These are phyloP conservation scores for Symbiodinium natans DNA, from an alignment of 73 alveolate species.

Conservation along the genomic window DNA sequence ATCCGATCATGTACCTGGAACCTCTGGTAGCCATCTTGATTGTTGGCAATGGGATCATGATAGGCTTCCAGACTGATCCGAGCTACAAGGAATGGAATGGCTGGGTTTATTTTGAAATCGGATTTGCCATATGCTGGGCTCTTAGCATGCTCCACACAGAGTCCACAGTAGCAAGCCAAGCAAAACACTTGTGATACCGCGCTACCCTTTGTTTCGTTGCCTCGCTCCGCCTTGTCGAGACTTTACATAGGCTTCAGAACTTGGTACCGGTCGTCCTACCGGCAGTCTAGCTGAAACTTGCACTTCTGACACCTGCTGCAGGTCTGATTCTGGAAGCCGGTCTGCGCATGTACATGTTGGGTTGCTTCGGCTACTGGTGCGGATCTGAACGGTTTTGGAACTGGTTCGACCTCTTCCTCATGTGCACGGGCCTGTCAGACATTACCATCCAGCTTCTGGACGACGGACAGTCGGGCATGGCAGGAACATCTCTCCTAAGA, in stretches of 20 bases:
- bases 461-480: neutral
- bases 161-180: too few species aligned
- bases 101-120: constrained; percentile 30
- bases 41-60: constrained; percentile 71
- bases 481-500: neutral
- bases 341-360: neutral
- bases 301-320: neutral
- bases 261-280: too few species aligned
- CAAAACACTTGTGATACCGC: too few species aligned
- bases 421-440: neutral
- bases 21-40: constrained; percentile 54
- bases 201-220: too few species aligned
- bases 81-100: constrained; percentile 19
- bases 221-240: too few species aligned
- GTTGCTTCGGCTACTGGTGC: neutral
- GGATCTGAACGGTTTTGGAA: neutral
- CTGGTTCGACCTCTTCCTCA: neutral
- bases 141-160: too few species aligned
- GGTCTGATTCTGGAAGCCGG: neutral
- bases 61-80: constrained; percentile 73
- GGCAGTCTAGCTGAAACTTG: neutral
- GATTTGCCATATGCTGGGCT: constrained; percentile 22
- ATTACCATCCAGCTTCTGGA: neutral
- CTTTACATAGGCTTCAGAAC: too few species aligned
- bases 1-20: constrained; percentile 49